phyloP scores from a whole-genome alignment of 371 early-diverging fungal genomes.

The Haplosporangium sp. region DNA sequence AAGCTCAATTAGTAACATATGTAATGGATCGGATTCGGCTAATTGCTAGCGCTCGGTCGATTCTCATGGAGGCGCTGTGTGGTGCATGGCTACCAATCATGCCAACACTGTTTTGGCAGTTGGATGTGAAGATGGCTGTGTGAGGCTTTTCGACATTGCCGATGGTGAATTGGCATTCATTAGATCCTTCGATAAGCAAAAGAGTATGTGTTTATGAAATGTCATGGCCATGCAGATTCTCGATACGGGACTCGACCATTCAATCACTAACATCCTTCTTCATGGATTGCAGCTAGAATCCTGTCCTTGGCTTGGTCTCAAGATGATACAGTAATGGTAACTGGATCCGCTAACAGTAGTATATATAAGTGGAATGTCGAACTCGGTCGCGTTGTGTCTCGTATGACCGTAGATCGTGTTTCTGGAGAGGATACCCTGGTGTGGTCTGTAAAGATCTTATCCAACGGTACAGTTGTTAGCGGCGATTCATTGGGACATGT shows the following conservation, averaged over 20 bases:
- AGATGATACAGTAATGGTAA: constrained; percentile 77
- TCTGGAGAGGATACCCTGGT: constrained; percentile 71
- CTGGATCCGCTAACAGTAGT: constrained; percentile 87
- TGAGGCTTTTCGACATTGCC: constrained; percentile 87
- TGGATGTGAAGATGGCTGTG: constrained; percentile 94
- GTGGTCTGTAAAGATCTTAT: constrained; percentile 68
- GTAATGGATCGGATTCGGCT: background rate
- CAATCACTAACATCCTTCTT: background rate
- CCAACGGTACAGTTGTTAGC: constrained; percentile 82
- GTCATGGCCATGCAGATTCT: background rate
- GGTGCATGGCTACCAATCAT: constrained; percentile 91
- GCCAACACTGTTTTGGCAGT: constrained; percentile 84
- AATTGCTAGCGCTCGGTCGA: constrained; percentile 65
- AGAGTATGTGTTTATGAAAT: constrained; percentile 54
- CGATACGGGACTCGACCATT: background rate
- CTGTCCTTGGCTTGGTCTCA: constrained; percentile 89
- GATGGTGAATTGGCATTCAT: constrained; percentile 77
- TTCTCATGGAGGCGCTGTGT: constrained; percentile 92
- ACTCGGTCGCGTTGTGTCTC: constrained; percentile 64
- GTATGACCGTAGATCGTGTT: constrained; percentile 81
- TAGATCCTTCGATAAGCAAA: constrained; percentile 78
- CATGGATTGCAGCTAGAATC: constrained; percentile 68
- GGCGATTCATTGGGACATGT: constrained; percentile 93
- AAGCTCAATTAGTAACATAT: background rate
- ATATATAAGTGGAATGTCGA: constrained; percentile 81